A percentile compares a stretch with the other conserved stretches of the same genome.
These are phyloP conservation scores for Aspergillus luchuensis DNA, from an alignment of 2,329 filamentous ascomycete species.

Conservation along the genomic window DNA sequence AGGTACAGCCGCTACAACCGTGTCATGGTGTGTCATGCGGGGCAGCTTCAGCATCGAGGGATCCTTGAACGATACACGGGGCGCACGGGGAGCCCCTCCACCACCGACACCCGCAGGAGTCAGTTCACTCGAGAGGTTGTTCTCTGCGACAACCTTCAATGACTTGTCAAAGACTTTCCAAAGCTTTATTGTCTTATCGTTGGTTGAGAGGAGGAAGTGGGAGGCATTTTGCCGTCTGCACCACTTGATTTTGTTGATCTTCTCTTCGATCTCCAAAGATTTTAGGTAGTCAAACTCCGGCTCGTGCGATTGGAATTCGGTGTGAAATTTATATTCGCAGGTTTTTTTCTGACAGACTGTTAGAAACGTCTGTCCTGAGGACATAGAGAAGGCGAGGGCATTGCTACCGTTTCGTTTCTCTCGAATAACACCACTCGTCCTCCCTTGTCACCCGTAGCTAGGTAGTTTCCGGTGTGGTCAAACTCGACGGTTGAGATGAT, in stretches of 20 bases:
- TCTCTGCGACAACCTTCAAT: conserved; percentile 96
- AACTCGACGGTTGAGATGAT: conserved; percentile 57
- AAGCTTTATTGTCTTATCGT: conserved; percentile 99
- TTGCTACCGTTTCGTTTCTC: conserved; percentile 83
- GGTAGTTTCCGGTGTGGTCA: conserved; percentile 55
- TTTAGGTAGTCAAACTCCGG: conserved; percentile 99
- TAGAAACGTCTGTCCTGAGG: conserved; percentile 28
- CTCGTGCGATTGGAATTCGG: conserved; percentile 98
- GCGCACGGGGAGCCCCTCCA: conserved; percentile 73
- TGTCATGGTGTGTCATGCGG: conserved; percentile 95
- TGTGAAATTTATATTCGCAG: conserved; percentile 99
- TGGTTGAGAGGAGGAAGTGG: conserved; percentile 96
- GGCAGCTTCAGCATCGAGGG: conserved; percentile 87
- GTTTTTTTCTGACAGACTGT: conserved; percentile 82
- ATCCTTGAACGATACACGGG: conserved; percentile 74
- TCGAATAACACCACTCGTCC: conserved; percentile 56
- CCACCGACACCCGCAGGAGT: conserved; percentile 73
- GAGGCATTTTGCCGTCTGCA: conserved; percentile 97
- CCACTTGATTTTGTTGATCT: conserved; percentile 99
- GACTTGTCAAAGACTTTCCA: conserved; percentile 99
- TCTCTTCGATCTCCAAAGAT: conserved; percentile 98
- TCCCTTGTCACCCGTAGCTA: conserved; percentile 56
- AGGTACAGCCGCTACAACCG: conserved; percentile 93
- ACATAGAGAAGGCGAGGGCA: conserved; percentile 11
- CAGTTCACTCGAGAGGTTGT: conserved; percentile 93